Conservation (phyloP, 768 basidiomycete genomes). For the Dentipellis sp. region DNA sequence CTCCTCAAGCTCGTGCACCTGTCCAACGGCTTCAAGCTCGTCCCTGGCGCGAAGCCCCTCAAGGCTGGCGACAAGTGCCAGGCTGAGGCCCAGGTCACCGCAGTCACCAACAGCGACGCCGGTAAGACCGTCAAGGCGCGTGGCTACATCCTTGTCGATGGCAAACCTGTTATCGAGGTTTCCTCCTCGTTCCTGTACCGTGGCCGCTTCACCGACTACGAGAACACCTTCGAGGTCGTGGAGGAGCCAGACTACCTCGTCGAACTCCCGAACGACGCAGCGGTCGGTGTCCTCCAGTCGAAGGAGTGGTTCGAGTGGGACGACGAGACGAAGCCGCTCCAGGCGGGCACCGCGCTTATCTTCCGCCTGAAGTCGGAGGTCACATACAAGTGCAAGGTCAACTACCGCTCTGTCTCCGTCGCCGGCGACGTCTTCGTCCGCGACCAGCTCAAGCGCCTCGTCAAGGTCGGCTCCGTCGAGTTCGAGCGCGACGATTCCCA, state of each 20-base stretch:
- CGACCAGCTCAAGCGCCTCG: slow-evolving; percentile 78
- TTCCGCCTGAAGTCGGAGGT: slow-evolving; percentile 87
- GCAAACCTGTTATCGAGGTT: slow-evolving; percentile 84
- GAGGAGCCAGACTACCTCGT: slow-evolving; percentile 88
- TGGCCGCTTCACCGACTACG: slow-evolving; percentile 86
- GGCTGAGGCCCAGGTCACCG: slow-evolving; percentile 80
- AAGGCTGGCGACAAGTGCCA: slow-evolving; percentile 84
- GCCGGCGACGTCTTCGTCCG: slow-evolving; percentile 81
- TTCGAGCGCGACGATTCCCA: slow-evolving; percentile 81
- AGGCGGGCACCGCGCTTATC: slow-evolving; percentile 73
- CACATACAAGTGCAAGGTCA: slow-evolving; percentile 84
- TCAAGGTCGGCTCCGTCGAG: slow-evolving; percentile 83
- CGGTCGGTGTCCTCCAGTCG: slow-evolving; percentile 82
- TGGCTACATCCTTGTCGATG: slow-evolving; percentile 70
- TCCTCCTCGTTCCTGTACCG: slow-evolving; percentile 95
- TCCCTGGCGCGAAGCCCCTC: slow-evolving; percentile 70
- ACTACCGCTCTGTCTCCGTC: slow-evolving; percentile 74
- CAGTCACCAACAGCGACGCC: slow-evolving; percentile 81
- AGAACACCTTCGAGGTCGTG: slow-evolving; percentile 91
- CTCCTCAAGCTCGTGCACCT: slow-evolving; percentile 93
- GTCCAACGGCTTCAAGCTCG: slow-evolving; percentile 90
- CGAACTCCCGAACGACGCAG: slow-evolving; percentile 62
- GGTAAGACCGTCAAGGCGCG: slow-evolving; percentile 93
- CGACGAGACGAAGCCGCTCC: slow-evolving; percentile 67
- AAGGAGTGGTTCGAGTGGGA: slow-evolving; percentile 99